Conservation (phyloP, 2,329 filamentous ascomycete species). For the Furcasterigmium sp. region DNA sequence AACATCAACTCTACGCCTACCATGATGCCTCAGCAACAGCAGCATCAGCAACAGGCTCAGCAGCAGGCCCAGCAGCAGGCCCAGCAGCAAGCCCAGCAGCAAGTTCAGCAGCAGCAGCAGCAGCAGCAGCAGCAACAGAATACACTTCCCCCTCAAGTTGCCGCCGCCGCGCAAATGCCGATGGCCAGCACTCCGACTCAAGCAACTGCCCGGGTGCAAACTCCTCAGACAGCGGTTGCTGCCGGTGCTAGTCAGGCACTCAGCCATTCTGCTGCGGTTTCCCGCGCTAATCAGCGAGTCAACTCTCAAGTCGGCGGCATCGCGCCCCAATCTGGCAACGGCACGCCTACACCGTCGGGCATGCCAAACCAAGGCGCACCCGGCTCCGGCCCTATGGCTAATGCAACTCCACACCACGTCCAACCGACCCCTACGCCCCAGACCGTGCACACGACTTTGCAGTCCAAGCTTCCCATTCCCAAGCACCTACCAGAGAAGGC, state of each 20-base stretch:
- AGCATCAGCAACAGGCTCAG: conserved; percentile 10
- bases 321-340: conserved; percentile 25
- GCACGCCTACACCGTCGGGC: conserved; percentile 21
- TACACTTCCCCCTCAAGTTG: conserved; percentile 9
- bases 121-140: conserved; percentile 17
- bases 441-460: conserved; percentile 25
- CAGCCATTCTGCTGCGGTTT: conserved; percentile 45
- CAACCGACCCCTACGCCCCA: conserved; percentile 36
- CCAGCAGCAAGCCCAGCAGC: conserved; percentile 13
- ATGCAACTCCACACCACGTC: conserved; percentile 36
- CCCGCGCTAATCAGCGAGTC: conserved; percentile 38
- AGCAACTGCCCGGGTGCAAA: conserved; percentile 39
- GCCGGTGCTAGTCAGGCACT: conserved; percentile 34
- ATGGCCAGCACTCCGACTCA: conserved; percentile 44
- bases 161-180: conserved; percentile 28
- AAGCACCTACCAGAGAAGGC: conserved; percentile 68
- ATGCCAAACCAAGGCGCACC: conserved; percentile 24
- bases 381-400: conserved; percentile 18
- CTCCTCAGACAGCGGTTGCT: conserved; percentile 39
- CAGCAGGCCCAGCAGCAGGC: conserved; percentile 12
- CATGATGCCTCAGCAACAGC: conserved; percentile 2
- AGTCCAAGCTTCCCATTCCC: conserved; percentile 72
- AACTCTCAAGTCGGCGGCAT: conserved; percentile 11
- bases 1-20: background rate
- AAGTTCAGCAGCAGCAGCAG: conserved; percentile 17